These are phyloP conservation scores for Ophiocordyceps robertsii DNA, from an alignment of 2,329 filamentous ascomycete genomes.

Conservation along the genomic window DNA sequence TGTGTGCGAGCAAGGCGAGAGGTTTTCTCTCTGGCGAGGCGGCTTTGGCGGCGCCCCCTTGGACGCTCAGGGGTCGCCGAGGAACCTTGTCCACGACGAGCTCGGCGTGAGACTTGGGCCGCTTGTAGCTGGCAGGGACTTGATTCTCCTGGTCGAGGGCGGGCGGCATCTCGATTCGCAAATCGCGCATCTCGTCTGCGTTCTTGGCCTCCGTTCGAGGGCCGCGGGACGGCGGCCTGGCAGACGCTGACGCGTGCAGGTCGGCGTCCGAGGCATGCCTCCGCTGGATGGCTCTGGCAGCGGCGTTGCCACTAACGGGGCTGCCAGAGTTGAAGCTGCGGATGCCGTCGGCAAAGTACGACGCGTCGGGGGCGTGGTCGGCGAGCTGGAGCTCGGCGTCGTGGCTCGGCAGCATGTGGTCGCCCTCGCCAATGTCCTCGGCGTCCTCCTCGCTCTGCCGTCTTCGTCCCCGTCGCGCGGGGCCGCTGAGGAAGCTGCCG, in stretches of 20 bases:
- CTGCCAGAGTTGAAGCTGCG: conserved; percentile 45
- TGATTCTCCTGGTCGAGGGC: conserved; percentile 78
- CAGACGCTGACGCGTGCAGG: conserved; percentile 15
- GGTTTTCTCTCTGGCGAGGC: conserved; percentile 37
- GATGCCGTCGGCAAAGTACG: conserved; percentile 26
- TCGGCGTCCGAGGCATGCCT: conserved; percentile 24
- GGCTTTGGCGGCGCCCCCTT: neutral
- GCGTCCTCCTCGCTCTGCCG: conserved; percentile 55
- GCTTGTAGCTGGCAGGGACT: conserved; percentile 54
- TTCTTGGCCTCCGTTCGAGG: conserved; percentile 1
- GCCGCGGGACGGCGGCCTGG: conserved; percentile 16
- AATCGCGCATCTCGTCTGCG: conserved; percentile 1
- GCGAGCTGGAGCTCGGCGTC: conserved; percentile 27
- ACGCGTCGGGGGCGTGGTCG: conserved; percentile 20
- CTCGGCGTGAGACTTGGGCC: conserved; percentile 40
- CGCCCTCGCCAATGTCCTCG: conserved; percentile 28
- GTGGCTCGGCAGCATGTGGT: conserved; percentile 23
- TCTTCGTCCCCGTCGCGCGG: conserved; percentile 60
- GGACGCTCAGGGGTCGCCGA: conserved; percentile 26
- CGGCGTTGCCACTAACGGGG: conserved; percentile 36
- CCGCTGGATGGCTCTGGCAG: conserved; percentile 26
- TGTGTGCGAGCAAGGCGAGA: conserved; percentile 39
- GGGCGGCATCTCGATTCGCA: conserved; percentile 43
- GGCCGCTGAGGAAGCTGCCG: conserved; percentile 67
- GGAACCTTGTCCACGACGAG: conserved; percentile 42